A percentile compares a stretch with the other conserved stretches of the same genome.
phyloP scores from a whole-genome alignment of 495 filamentous ascomycete species.

The Lineolata rhizophorae region DNA sequence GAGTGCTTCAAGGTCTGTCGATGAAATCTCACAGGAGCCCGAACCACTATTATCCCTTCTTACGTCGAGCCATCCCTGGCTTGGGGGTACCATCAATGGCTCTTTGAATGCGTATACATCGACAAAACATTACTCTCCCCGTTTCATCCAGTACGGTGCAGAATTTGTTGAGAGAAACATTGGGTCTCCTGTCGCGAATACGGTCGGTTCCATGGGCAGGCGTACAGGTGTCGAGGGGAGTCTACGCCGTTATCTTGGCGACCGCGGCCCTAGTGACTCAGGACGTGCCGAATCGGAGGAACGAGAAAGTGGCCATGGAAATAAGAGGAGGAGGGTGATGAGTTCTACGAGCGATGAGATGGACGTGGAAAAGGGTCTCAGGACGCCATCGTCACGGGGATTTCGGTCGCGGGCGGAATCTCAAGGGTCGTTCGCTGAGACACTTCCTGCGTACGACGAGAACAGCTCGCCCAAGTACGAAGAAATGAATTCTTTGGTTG shows the following conservation, averaged over 20 bases:
- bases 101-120: constrained; percentile 61
- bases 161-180: constrained; percentile 74
- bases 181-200: constrained; percentile 56
- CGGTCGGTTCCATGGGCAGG: constrained; percentile 56
- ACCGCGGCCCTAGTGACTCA: constrained; percentile 19
- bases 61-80: constrained; percentile 54
- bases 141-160: constrained; percentile 52
- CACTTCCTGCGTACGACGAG: constrained; percentile 63
- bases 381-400: constrained; percentile 13
- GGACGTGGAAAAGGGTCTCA: constrained; percentile 22
- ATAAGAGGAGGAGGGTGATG: constrained; percentile 44
- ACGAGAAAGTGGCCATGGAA: constrained; percentile 21
- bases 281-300: constrained; percentile 22
- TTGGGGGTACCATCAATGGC: constrained; percentile 59
- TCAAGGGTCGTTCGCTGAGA: too few relatives aligned
- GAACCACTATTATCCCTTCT: constrained; percentile 65
- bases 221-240: constrained; percentile 68
- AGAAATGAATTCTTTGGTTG: constrained; percentile 19
- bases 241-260: constrained; percentile 51
- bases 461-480: constrained; percentile 49
- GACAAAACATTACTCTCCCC: constrained; percentile 70
- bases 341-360: constrained; percentile 13
- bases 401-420: too few relatives aligned
- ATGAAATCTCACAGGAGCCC: too few relatives aligned
- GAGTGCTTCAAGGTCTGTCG: too few relatives aligned